Conservation (phyloP, 331 rosid species). For the Erythrophleum ivorense region DNA sequence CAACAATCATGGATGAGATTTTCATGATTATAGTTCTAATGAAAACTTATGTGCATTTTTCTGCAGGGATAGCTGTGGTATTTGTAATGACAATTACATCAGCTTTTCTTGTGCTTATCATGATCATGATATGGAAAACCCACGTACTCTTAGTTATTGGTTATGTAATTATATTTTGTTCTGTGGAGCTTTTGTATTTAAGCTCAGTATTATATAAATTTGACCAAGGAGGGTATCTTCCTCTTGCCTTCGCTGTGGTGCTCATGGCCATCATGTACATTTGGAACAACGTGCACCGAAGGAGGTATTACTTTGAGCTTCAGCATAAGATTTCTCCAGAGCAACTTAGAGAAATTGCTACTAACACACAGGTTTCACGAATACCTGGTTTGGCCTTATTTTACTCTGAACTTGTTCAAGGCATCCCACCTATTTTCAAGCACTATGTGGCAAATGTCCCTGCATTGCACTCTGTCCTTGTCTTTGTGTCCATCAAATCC, state of each 20-base stretch:
- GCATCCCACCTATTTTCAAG: conserved; percentile 76
- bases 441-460: conserved; percentile 64
- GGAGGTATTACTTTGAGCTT: conserved; percentile 64
- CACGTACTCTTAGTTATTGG: conserved; percentile 48
- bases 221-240: conserved; percentile 74
- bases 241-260: conserved; percentile 59
- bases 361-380: conserved; percentile 22
- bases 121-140: conserved; percentile 82
- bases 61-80: conserved; percentile 76
- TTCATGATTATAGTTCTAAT: not conserved
- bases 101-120: conserved; percentile 62
- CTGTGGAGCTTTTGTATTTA: conserved; percentile 62
- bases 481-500: conserved; percentile 67
- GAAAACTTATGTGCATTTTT: not conserved
- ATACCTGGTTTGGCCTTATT: conserved; percentile 64
- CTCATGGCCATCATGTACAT: conserved; percentile 62
- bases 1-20: too few relatives aligned
- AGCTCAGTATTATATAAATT: conserved; percentile 79
- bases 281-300: conserved; percentile 70
- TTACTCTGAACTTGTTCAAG: conserved; percentile 84
- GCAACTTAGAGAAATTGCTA: conserved; percentile 45
- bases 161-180: conserved; percentile 53
- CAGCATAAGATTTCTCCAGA: conserved; percentile 59
- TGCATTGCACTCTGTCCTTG: conserved; percentile 60
- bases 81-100: conserved; percentile 82